Evolutionary conservation across 805 yeast species (phyloP), one percentile per base, ranked within the genome.

Genomic region (Lachancea fermentati): DNA sequence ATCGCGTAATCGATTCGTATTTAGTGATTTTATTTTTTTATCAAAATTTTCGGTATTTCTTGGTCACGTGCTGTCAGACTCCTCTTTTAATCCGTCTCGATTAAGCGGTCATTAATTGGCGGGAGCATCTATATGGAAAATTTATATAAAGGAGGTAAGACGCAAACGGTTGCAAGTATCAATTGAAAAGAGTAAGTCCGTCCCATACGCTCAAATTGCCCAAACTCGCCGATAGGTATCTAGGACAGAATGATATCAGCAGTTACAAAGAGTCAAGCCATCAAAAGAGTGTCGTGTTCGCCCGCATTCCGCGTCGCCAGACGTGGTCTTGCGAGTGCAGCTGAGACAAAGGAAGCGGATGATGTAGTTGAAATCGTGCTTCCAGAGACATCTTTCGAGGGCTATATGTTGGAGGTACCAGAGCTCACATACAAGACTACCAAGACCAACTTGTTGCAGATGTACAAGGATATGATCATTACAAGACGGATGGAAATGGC

Each of bases 401-500:
- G 87, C 40, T 93, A 88, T 73, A 71, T 81, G 68, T 63, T 93
- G 51, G 83, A 78, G 31, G 73, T 74, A 17, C 96, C 96, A 39
- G 75, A 75, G 36, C 70, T 84, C 58, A 67, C 71, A 39, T 82
- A 84, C 63, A 81, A 81, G 67, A 83, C 96, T 43, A 80, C 85
- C 57, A 88, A 87, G 75, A 74, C 76, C 37, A 75, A 81, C 42
- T 68, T 93, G 55, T 72, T 93, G 58, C 79, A 88, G 62, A 87
- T 93, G 96, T 93, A 89, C 79, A 85, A 87, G 71, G 95, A 91
- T 64, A 89, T 93, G 97, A 79, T 83, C 52, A 69, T 82, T 52
- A 80, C 91, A 63, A 81, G 95, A 76, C 85, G 98, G 71, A 81
- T 93, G 93, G 98, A 93, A 73, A 91, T 93, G 96, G 95, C 96